These are phyloP conservation scores for Seiridium cupressi DNA, from an alignment of 2,329 filamentous ascomycete genomes.

Conservation along the genomic window DNA sequence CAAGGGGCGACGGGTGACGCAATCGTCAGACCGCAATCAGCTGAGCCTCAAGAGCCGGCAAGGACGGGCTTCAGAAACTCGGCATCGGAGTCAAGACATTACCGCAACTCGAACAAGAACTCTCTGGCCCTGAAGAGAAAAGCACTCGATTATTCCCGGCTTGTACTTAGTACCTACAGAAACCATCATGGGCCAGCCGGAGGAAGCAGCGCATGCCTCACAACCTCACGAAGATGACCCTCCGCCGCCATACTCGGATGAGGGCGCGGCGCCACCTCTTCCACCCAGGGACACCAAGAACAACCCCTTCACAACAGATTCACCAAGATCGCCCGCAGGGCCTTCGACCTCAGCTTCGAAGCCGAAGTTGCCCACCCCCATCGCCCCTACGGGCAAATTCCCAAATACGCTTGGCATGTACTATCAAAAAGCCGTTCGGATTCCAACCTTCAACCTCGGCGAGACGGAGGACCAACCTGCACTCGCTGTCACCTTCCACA, in stretches of 20 bases:
- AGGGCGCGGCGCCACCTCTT: not conserved
- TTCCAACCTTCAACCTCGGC: slow-evolving; percentile 24
- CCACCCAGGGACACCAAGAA: slow-evolving; percentile 4
- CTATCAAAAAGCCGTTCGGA: slow-evolving; percentile 12
- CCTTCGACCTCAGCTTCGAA: not conserved
- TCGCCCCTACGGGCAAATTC: slow-evolving; percentile 16
- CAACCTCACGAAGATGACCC: slow-evolving; percentile 6
- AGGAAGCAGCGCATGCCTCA: slow-evolving; percentile 3
- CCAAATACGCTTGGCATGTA: slow-evolving; percentile 32
- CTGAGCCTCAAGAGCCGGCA: no score
- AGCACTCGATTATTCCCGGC: not conserved
- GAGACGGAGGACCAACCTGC: slow-evolving; percentile 27
- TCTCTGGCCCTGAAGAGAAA: not conserved
- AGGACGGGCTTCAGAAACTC: no score
- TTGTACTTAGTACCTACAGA: not conserved
- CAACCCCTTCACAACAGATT: slow-evolving; percentile 1
- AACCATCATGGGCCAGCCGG: slow-evolving; percentile 7
- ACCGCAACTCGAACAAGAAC: no score
- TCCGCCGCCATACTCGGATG: slow-evolving; percentile 8
- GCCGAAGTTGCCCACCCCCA: not conserved
- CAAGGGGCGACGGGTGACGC: no score
- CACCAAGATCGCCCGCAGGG: not conserved
- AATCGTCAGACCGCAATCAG: no score
- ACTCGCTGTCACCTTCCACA: slow-evolving; percentile 28
- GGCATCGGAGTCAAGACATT: no score